Evolutionary conservation across 2,329 filamentous ascomycete species (phyloP).

Genomic region (Alternaria sp.): DNA sequence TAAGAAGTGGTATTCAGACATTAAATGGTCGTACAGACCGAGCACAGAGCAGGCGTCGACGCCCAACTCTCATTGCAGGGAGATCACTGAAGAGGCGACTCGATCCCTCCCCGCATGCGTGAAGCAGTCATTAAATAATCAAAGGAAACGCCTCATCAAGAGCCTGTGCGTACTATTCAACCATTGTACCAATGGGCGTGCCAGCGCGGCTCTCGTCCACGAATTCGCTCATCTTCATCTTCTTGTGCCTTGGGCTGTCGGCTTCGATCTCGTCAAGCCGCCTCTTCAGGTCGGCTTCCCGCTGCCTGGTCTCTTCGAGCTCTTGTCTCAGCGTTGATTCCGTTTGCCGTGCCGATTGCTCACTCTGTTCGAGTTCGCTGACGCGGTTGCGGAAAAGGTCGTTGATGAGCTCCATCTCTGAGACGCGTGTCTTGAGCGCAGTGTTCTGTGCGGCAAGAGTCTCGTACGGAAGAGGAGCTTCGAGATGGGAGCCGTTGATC

Average conservation of each 20-base stretch:
- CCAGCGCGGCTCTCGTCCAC: slow-evolving; percentile 57
- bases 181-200: slow-evolving; percentile 45
- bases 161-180: slow-evolving; percentile 31
- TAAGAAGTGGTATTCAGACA: slow-evolving; percentile 47
- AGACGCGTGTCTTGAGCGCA: slow-evolving; percentile 91
- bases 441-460: slow-evolving; percentile 81
- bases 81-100: slow-evolving; percentile 14
- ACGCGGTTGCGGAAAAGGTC: slow-evolving; percentile 73
- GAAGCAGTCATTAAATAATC: slow-evolving; percentile 22
- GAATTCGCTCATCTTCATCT: slow-evolving; percentile 64
- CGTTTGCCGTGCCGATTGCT: slow-evolving; percentile 68
- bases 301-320: slow-evolving; percentile 76
- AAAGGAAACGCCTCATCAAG: slow-evolving; percentile 18
- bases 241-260: slow-evolving; percentile 62
- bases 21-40: slow-evolving; percentile 46
- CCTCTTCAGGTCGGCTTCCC: slow-evolving; percentile 83
- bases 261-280: slow-evolving; percentile 72
- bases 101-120: slow-evolving; percentile 18
- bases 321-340: slow-evolving; percentile 67
- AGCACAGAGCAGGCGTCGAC: slow-evolving; percentile 37
- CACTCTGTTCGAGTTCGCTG: slow-evolving; percentile 77
- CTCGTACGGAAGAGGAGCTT: slow-evolving; percentile 79
- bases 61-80: slow-evolving; percentile 22
- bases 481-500: slow-evolving; percentile 68
- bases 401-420: slow-evolving; percentile 93